Evolutionary conservation across 1,139 yeast species (phyloP), one percentile per base, ranked within the genome.

Genomic region (Pichia sp.): DNA sequence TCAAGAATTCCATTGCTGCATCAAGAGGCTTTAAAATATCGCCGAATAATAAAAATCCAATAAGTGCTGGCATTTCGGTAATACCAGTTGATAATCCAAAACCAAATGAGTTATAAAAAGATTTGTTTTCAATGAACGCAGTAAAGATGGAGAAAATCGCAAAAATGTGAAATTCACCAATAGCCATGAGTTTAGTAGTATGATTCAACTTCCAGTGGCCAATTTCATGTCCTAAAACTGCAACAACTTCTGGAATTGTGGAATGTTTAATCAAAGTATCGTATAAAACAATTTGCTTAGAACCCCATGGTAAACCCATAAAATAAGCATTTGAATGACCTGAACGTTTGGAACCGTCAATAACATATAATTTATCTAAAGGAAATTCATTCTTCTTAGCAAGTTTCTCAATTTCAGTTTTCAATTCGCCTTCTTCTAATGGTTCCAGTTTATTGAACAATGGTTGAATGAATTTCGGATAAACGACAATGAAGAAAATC

Each of bases 181-280:
- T 72, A 4, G 73, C 56, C 58, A 92, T 65, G 73, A 81, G 75
- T 61, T 81, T 81, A 23, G 88, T 70, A 50, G 90, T 81, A 64
- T 92, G 98, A 49, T 83, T 81, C 62, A 84, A 73, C 55, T 84
- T 83, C 98, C 98, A 92, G 64, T 92, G 98, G 41, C 98, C 98
- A 55, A 92, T 84, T 68, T 92, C 98, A 61, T 92, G 98, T 27
- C 95, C 97, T 57, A 92, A 72, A 1, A 92, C 95, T 38, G 98
- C 97, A 44, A 90, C 87, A 33, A 90, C 85, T 65, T 92, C 95
- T 41, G 75, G 76, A 33, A 79, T 75, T 33, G 88, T 68, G 33
- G 90, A 81, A 47, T 85, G 84, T 50, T 85, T 81, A 53, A 92
- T 81, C 66, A 92, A 75, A 7, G 97, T 92, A 58, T 92, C 98